Evolutionary conservation across 305 asterid genomes (phyloP).

Genomic region (Withania somnifera): DNA sequence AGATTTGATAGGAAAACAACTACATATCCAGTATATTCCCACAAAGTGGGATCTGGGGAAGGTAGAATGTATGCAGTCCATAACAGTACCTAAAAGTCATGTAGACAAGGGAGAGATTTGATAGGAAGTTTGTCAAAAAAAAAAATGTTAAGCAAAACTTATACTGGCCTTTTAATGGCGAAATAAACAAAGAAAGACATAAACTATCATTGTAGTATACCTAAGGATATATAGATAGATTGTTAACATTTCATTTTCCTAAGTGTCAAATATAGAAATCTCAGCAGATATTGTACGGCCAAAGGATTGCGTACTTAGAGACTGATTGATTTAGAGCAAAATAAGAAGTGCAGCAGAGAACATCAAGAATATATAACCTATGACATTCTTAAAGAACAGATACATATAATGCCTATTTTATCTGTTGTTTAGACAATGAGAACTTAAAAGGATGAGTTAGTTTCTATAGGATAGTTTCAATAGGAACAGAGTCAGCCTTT

Average conservation of each 20-base stretch:
- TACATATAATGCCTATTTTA: background rate
- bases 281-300: background rate
- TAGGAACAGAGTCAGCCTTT: background rate
- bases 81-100: too few relatives aligned
- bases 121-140: background rate
- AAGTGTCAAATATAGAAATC: background rate
- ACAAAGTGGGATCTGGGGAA: too few relatives aligned
- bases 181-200: background rate
- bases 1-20: too few relatives aligned
- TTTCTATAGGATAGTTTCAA: background rate
- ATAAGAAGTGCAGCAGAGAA: background rate
- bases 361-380: background rate
- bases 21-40: too few relatives aligned
- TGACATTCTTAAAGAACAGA: background rate
- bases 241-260: background rate
- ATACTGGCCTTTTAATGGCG: background rate
- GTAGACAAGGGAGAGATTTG: too few relatives aligned
- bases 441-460: background rate
- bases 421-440: background rate
- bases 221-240: too few relatives aligned
- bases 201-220: too few relatives aligned
- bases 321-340: background rate
- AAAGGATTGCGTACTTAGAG: background rate
- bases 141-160: background rate
- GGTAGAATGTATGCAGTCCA: too few relatives aligned